A percentile compares a stretch with the other conserved stretches of the same genome.
phyloP scores from a whole-genome alignment of 768 basidiomycete species.

The Leccinum boreale region DNA sequence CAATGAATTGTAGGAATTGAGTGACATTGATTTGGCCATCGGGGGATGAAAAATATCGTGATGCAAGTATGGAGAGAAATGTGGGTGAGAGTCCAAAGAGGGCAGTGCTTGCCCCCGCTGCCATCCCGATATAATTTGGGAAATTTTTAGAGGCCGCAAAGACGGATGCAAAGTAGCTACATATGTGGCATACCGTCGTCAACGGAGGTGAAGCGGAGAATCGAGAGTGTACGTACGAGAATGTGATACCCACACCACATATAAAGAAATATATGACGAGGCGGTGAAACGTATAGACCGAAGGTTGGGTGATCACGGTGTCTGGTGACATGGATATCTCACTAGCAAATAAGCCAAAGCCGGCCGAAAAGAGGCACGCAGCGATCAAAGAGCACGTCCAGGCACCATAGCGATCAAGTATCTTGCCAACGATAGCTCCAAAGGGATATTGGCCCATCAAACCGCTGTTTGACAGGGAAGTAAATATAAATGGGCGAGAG shows the following conservation, averaged over 20 bases:
- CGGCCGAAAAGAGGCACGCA: constrained; percentile 52
- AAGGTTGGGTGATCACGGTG: constrained; percentile 31
- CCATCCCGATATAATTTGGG: constrained; percentile 59
- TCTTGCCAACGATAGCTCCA: constrained; percentile 63
- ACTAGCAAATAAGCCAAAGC: constrained; percentile 61
- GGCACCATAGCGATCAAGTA: constrained; percentile 67
- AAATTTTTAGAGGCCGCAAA: constrained; percentile 76
- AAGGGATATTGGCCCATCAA: constrained; percentile 82
- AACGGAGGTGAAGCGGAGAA: not conserved
- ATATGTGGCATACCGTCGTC: not conserved
- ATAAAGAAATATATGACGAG: constrained; percentile 60
- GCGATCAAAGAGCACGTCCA: constrained; percentile 63
- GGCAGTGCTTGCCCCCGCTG: constrained; percentile 65
- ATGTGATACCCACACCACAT: constrained; percentile 64
- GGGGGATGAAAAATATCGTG: constrained; percentile 52
- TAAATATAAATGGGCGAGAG: not conserved
- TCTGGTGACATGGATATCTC: constrained; percentile 50
- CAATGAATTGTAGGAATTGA: constrained; percentile 55
- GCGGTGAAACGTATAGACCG: constrained; percentile 45
- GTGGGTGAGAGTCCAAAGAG: constrained; percentile 82
- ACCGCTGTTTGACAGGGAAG: constrained; percentile 44
- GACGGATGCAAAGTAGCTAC: constrained; percentile 65
- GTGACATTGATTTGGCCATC: constrained; percentile 44
- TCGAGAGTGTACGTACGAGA: constrained; percentile 51
- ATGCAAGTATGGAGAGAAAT: constrained; percentile 64